Evolutionary conservation across 169 alveolate species (phyloP).

Genomic region (Eimeria necatrix): DNA sequence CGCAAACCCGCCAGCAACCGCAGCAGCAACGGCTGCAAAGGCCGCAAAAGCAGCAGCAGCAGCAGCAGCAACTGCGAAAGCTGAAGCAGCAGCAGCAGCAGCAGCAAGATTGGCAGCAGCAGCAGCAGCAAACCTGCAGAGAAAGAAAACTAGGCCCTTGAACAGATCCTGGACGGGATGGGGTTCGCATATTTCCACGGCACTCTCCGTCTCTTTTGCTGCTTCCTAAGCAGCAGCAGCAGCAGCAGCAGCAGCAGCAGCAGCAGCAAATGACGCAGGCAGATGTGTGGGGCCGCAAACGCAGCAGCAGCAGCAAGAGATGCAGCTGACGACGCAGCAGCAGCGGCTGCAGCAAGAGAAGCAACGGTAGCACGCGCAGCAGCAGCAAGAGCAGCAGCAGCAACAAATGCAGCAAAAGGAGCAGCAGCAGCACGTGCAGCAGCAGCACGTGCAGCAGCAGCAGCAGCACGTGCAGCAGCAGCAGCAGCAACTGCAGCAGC

Average conservation of each 20-base stretch:
- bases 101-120: neutral
- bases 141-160: constrained; percentile 13
- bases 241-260: neutral
- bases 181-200: neutral
- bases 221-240: neutral
- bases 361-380: too few relatives aligned
- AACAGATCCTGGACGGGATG: constrained; percentile 59
- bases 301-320: too few relatives aligned
- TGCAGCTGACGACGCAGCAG: too few relatives aligned
- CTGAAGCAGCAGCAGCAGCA: neutral
- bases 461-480: too few relatives aligned
- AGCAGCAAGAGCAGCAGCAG: neutral
- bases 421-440: neutral
- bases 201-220: neutral
- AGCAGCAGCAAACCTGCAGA: constrained; percentile 26
- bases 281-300: too few relatives aligned
- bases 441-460: too few relatives aligned
- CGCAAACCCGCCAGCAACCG: too few relatives aligned
- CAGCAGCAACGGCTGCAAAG: too few relatives aligned
- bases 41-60: neutral
- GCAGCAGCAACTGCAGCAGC: too few relatives aligned
- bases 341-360: too few relatives aligned
- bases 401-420: neutral
- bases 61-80: neutral
- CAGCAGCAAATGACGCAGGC: too few relatives aligned